Evolutionary conservation across 129 eudicot species (phyloP).

Genomic region (Centrapalus pauciflorus): DNA sequence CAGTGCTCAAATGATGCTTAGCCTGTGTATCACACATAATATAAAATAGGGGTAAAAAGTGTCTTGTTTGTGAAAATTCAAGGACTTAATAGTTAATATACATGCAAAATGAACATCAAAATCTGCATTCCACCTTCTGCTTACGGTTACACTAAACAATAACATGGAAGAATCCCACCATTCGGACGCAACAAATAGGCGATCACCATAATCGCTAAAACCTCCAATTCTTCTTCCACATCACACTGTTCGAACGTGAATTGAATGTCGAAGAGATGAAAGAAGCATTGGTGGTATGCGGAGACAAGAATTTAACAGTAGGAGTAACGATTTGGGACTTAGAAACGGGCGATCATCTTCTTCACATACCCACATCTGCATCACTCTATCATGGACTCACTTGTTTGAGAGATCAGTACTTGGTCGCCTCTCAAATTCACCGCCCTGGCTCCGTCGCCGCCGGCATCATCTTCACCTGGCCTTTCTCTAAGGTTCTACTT

Average conservation of each 20-base stretch:
- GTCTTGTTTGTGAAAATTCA: too few relatives aligned
- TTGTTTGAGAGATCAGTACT: constrained; percentile 31
- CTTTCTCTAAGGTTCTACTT: constrained; percentile 35
- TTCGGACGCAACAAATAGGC: background rate
- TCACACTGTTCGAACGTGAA: background rate
- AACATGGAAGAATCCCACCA: background rate
- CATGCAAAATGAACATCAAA: too few relatives aligned
- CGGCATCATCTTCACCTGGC: constrained; percentile 51
- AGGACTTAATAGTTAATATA: too few relatives aligned
- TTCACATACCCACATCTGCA: constrained; percentile 46
- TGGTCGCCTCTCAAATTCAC: constrained; percentile 47
- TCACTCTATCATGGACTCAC: constrained; percentile 33
- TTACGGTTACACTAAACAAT: too few relatives aligned
- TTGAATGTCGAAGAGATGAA: constrained; percentile 8
- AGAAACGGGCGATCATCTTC: constrained; percentile 35
- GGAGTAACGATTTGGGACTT: constrained; percentile 49
- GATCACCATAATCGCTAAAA: background rate
- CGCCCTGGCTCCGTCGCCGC: constrained; percentile 40
- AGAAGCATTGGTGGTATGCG: constrained; percentile 48
- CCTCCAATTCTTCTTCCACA: background rate
- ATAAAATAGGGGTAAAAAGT: too few relatives aligned
- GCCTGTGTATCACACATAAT: too few relatives aligned
- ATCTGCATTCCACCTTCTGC: background rate
- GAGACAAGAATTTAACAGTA: constrained; percentile 38
- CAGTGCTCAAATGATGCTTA: too few relatives aligned